phyloP scores from a whole-genome alignment of 441 rosid species.

The Euphorbia corollata region DNA sequence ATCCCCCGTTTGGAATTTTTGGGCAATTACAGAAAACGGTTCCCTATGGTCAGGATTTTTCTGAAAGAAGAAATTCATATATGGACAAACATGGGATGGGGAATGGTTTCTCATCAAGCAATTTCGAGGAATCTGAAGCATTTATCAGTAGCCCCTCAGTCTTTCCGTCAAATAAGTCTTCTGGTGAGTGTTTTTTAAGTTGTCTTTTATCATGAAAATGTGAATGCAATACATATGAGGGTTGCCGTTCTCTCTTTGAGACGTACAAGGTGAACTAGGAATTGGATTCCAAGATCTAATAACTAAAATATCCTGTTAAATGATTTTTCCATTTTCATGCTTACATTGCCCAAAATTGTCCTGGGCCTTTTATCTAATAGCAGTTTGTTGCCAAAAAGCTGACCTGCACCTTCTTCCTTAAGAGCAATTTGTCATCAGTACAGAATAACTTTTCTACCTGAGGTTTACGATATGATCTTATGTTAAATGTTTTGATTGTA shows the following conservation, averaged over 20 bases:
- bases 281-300: neutral
- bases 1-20: conserved; percentile 28
- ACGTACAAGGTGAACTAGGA: neutral
- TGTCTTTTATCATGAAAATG: neutral
- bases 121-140: conserved; percentile 42
- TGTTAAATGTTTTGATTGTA: too few relatives aligned
- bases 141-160: conserved; percentile 30
- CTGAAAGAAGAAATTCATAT: conserved; percentile 39
- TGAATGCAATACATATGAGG: neutral
- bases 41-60: conserved; percentile 34
- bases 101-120: conserved; percentile 49
- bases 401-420: neutral
- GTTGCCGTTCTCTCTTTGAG: neutral
- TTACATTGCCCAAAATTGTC: neutral
- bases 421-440: neutral
- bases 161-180: conserved; percentile 44
- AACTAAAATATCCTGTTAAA: neutral
- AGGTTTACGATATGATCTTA: neutral
- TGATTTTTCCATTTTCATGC: neutral
- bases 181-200: conserved; percentile 42
- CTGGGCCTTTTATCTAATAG: neutral
- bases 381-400: neutral
- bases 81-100: conserved; percentile 32
- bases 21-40: conserved; percentile 38
- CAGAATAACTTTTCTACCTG: neutral